These are phyloP conservation scores for Pythium plurisporium DNA, from an alignment of 352 stramenopile species.

Conservation along the genomic window DNA sequence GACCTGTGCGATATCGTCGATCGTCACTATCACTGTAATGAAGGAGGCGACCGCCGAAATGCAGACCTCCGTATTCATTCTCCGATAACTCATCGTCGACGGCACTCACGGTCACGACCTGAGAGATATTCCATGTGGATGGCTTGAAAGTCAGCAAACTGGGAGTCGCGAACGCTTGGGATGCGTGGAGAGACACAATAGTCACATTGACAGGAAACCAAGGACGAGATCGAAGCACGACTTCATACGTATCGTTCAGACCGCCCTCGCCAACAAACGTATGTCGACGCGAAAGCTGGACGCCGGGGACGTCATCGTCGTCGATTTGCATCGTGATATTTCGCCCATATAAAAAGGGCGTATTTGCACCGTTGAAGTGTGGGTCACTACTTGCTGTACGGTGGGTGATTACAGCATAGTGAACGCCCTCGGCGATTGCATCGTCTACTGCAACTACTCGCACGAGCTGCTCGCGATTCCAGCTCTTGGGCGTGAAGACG, in stretches of 20 bases:
- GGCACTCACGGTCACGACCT: slow-evolving; percentile 38
- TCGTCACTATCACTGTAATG: slow-evolving; percentile 59
- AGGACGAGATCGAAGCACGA: slow-evolving; percentile 49
- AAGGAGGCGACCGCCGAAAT: slow-evolving; percentile 46
- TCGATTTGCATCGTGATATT: slow-evolving; percentile 63
- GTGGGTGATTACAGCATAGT: slow-evolving; percentile 60
- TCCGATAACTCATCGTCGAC: slow-evolving; percentile 60
- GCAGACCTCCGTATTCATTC: slow-evolving; percentile 53
- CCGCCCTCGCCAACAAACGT: slow-evolving; percentile 60
- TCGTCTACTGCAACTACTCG: slow-evolving; percentile 54
- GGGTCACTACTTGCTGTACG: slow-evolving; percentile 37
- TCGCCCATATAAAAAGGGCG: slow-evolving; percentile 56
- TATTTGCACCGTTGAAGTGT: slow-evolving; percentile 44
- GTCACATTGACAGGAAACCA: slow-evolving; percentile 54
- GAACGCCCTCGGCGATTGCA: slow-evolving; percentile 43
- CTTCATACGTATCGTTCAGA: slow-evolving; percentile 44
- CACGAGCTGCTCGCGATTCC: slow-evolving; percentile 69
- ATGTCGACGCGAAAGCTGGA: slow-evolving; percentile 49
- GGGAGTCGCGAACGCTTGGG: slow-evolving; percentile 35
- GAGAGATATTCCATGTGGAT: slow-evolving; percentile 43
- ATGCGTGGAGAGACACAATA: slow-evolving; percentile 36
- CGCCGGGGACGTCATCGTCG: slow-evolving; percentile 56
- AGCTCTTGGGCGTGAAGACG: slow-evolving; percentile 48
- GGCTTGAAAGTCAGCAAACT: slow-evolving; percentile 36
- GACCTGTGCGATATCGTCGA: slow-evolving; percentile 54